These are phyloP conservation scores for Naganishia vishniacii DNA, from an alignment of 768 basidiomycete species.

Conservation along the genomic window DNA sequence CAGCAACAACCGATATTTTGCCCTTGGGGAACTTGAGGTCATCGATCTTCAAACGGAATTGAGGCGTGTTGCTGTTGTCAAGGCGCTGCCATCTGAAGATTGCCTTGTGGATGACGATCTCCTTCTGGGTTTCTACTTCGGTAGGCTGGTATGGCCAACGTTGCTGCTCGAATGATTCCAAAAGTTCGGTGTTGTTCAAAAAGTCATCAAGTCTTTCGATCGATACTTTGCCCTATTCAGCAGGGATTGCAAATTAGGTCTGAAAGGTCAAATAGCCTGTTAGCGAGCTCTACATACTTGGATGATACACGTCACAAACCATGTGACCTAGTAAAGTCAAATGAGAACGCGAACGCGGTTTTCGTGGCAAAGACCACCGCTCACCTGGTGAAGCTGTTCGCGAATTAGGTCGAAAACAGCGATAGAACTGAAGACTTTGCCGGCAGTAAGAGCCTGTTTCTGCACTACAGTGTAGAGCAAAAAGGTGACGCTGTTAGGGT, in stretches of 20 bases:
- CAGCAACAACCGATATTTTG: conserved; percentile 49
- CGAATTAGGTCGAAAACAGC: conserved; percentile 62
- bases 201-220: conserved; percentile 58
- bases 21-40: conserved; percentile 49
- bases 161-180: conserved; percentile 28
- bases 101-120: conserved; percentile 32
- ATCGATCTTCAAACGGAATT: conserved; percentile 45
- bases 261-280: too few relatives aligned
- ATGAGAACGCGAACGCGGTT: too few relatives aligned
- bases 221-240: conserved; percentile 64
- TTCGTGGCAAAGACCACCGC: not conserved
- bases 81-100: conserved; percentile 52
- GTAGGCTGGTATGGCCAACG: conserved; percentile 35
- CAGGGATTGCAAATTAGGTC: too few relatives aligned
- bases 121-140: conserved; percentile 23
- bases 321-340: not conserved
- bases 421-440: conserved; percentile 55
- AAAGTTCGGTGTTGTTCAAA: conserved; percentile 50
- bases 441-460: conserved; percentile 49
- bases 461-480: conserved; percentile 55
- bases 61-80: conserved; percentile 30
- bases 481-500: conserved; percentile 57
- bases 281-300: not conserved
- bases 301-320: conserved; percentile 10
- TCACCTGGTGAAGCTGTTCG: conserved; percentile 47